Percentiles rank a stretch among this genome's conserved stretches.
phyloP scores from a whole-genome alignment of 2,329 filamentous ascomycete genomes.

The Colletotrichum viniferum region DNA sequence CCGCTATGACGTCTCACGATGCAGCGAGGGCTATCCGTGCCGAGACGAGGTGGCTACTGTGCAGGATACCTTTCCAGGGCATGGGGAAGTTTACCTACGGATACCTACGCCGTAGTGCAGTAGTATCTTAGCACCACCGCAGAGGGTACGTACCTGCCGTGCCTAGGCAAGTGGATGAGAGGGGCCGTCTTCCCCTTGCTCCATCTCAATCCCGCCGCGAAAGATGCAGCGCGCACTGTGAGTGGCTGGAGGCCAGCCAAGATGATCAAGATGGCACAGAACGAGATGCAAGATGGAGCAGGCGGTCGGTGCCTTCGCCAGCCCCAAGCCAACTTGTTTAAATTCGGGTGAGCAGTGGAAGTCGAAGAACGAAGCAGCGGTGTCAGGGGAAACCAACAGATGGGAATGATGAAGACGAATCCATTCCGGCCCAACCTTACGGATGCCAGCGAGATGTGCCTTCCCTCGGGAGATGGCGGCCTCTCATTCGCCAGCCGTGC shows the following conservation, averaged over 20 bases:
- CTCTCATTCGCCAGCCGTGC: background rate
- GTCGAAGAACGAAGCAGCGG: background rate
- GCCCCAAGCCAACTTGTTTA: background rate
- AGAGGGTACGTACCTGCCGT: background rate
- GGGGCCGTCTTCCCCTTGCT: background rate
- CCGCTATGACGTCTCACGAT: constrained; percentile 12
- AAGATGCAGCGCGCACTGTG: background rate
- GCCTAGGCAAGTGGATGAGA: background rate
- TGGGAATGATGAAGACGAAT: background rate
- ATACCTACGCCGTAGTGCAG: too few relatives aligned
- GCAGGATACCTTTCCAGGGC: background rate
- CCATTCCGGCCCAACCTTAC: background rate
- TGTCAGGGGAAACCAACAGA: background rate
- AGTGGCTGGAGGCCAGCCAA: background rate
- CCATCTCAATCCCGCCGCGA: background rate
- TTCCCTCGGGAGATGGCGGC: background rate
- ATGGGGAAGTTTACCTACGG: background rate
- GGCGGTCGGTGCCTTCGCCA: background rate
- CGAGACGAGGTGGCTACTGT: background rate
- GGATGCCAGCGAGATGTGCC: background rate
- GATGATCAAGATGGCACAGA: background rate
- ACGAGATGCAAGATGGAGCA: background rate
- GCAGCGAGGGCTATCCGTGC: background rate
- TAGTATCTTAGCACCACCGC: background rate
- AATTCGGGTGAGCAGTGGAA: background rate